Evolutionary conservation across 2,329 filamentous ascomycete genomes (phyloP).

Genomic region (Colletotrichum spinosum): DNA sequence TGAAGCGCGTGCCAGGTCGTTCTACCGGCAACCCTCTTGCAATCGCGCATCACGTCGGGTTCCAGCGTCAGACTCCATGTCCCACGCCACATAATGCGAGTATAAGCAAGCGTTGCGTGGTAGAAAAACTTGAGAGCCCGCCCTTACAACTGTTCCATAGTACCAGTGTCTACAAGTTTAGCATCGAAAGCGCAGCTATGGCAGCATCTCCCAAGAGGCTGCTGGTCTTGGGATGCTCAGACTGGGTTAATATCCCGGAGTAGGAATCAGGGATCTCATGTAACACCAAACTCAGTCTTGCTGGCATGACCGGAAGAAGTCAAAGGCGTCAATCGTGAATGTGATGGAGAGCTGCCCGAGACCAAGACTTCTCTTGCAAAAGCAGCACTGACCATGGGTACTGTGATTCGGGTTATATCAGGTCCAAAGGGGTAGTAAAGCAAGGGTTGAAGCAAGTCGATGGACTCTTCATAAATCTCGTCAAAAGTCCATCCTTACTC

Average conservation of each 20-base stretch:
- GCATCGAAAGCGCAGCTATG: conserved; percentile 43
- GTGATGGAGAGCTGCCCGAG: conserved; percentile 46
- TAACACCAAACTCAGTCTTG: conserved; percentile 43
- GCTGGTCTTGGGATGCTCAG: conserved; percentile 37
- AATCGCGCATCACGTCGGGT: neutral
- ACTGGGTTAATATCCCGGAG: conserved; percentile 43
- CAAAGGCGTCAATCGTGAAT: conserved; percentile 44
- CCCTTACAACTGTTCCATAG: conserved; percentile 48
- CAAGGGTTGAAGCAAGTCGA: neutral
- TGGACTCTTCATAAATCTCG: conserved; percentile 42
- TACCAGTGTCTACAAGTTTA: conserved; percentile 45
- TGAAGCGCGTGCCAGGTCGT: conserved; percentile 1
- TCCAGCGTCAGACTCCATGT: conserved; percentile 4
- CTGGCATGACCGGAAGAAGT: conserved; percentile 43
- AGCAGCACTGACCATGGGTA: conserved; percentile 27
- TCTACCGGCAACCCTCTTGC: neutral
- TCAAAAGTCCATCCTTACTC: conserved; percentile 44
- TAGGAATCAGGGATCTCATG: conserved; percentile 48
- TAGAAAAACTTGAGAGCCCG: conserved; percentile 49
- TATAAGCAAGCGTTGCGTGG: conserved; percentile 1
- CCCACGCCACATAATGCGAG: conserved; percentile 18
- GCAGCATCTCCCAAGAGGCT: conserved; percentile 42
- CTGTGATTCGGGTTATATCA: neutral
- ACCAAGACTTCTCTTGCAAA: conserved; percentile 44
- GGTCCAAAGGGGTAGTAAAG: no score